A percentile compares a stretch with the other conserved stretches of the same genome.
phyloP scores from a whole-genome alignment of 2,329 filamentous ascomycete genomes.

The Aspergillus niger region DNA sequence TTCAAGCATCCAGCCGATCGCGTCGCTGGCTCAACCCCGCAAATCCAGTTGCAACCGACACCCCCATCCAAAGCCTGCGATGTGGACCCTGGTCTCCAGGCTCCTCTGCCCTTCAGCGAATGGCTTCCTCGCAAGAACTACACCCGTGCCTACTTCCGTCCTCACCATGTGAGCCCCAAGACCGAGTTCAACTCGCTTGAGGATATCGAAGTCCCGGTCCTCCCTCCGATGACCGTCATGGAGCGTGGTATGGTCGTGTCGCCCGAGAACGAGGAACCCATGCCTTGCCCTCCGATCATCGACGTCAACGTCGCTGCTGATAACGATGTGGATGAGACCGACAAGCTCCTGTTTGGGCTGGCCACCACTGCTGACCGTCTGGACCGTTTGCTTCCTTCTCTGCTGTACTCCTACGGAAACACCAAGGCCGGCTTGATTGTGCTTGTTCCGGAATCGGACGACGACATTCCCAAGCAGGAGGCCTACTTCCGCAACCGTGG shows the following conservation, averaged over 20 bases:
- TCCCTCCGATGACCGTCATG: slow-evolving; percentile 41
- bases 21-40: slow-evolving; percentile 23
- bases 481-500: slow-evolving; percentile 46
- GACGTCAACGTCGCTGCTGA: slow-evolving; percentile 45
- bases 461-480: slow-evolving; percentile 43
- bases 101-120: slow-evolving; percentile 42
- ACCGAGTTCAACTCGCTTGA: slow-evolving; percentile 44
- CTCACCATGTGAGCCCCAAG: slow-evolving; percentile 38
- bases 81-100: slow-evolving; percentile 35
- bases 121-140: slow-evolving; percentile 49
- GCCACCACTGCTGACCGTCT: slow-evolving; percentile 48
- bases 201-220: slow-evolving; percentile 39
- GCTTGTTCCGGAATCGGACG: slow-evolving; percentile 44
- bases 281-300: slow-evolving; percentile 43
- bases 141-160: slow-evolving; percentile 46
- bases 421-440: slow-evolving; percentile 45
- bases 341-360: slow-evolving; percentile 44
- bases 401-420: slow-evolving; percentile 46
- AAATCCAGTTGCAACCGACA: slow-evolving; percentile 27
- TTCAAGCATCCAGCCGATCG: slow-evolving; percentile 41
- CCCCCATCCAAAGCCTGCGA: slow-evolving; percentile 33
- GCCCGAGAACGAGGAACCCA: slow-evolving; percentile 32
- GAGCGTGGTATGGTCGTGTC: slow-evolving; percentile 44
- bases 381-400: slow-evolving; percentile 42
- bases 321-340: slow-evolving; percentile 42